Evolutionary conservation across 306 rosid species (phyloP).

Genomic region (Prunus mira): DNA sequence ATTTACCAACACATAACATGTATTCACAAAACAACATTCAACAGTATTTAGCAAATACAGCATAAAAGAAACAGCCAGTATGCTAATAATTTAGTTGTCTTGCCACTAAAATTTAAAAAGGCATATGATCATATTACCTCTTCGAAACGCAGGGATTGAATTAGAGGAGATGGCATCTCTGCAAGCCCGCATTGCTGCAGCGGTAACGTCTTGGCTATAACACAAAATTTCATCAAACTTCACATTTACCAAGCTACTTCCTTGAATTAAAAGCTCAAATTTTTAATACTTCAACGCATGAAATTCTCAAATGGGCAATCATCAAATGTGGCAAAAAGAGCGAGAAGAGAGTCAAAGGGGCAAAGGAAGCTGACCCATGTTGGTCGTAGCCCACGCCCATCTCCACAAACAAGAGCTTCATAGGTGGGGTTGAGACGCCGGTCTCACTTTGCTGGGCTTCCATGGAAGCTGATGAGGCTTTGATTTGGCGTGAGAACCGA

Average conservation of each 20-base stretch:
- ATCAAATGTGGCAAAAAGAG: not conserved
- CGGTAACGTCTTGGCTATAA: conserved; percentile 74
- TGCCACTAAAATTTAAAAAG: not conserved
- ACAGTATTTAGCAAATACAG: not conserved
- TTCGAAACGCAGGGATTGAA: conserved; percentile 90
- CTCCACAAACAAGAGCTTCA: conserved; percentile 91
- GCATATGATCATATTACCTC: conserved; percentile 42
- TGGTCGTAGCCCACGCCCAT: conserved; percentile 99
- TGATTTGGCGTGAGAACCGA: conserved; percentile 31
- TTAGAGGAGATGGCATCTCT: conserved; percentile 93
- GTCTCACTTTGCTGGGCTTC: conserved; percentile 43
- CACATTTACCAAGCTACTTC: not conserved
- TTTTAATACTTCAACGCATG: not conserved
- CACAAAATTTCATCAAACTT: not conserved
- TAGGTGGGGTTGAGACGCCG: conserved; percentile 32
- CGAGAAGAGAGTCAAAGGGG: not conserved
- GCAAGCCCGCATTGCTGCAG: conserved; percentile 96
- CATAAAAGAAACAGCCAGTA: not conserved
- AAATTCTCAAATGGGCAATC: conserved; percentile 9
- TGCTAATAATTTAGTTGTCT: not conserved
- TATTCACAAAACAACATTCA: not conserved
- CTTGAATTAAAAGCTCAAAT: not conserved
- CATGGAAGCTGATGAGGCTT: conserved; percentile 47
- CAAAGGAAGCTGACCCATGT: conserved; percentile 58
- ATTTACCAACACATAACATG: not conserved